Base-by-base conservation (phyloP, 495 filamentous ascomycete species). In the Darksidea phi region DNA sequence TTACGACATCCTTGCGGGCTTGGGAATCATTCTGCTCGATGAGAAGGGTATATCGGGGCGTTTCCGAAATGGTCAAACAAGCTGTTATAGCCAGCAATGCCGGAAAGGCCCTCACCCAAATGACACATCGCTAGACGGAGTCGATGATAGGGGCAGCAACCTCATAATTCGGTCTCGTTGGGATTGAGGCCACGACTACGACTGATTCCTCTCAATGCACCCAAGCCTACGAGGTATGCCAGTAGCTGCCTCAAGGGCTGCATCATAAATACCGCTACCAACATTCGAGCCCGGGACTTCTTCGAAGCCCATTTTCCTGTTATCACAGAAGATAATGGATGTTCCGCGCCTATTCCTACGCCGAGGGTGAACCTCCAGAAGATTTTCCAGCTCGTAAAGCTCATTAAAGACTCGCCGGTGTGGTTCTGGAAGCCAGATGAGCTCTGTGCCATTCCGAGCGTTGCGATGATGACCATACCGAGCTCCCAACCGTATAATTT, bases 181-280 rank as follows among this genome's bases (percentile, higher is more conserved):
- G 45, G 45, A 80, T 72, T 0, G 80, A 64, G 0, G 78, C 75
- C 37, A 82, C 75, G 21, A 84, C 52, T n/a, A 81, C 79, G 23
- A 77, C 65, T 21, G 64, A 60, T 32, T 18, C 32, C 53, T 17
- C 36, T 32, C 2, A 63, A 53, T 15, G 54, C 41, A 7, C 37
- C 45, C 15, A 67, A 26, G 6, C 74, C 73, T 18, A 77, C 67
- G 6, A 64, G 66, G 24, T 72, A 71, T 3, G 77, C 85, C 7
- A 81, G 74, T n/a, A 88, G 74, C 57, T 87, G 85, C 1, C 85
- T 86, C 6, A 87, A 62, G 0, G 84, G 80, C 49, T 89, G 86
- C 80, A 83, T 84, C 50, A 85, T 75, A 70, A 88, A 87, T 15
- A 89, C 82, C 3, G 79, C 79, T 7, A 82, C 83, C 70, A 89